Conservation (phyloP, 2,329 filamentous ascomycete species). For the Aplosporella prunicola region DNA sequence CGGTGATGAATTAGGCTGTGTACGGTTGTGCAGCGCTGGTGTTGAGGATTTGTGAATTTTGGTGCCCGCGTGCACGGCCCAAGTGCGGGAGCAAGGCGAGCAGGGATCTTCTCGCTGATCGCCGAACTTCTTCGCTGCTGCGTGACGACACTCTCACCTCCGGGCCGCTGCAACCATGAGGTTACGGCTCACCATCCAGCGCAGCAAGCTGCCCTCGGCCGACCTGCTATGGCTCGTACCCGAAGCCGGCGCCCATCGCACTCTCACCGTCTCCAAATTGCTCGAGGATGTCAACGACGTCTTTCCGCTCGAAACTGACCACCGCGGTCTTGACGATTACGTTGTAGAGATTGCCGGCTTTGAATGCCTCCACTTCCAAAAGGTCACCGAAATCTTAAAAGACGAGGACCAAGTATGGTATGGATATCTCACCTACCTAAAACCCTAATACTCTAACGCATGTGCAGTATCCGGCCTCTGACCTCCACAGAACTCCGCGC, state of each 20-base stretch:
- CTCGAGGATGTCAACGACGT: constrained; percentile 70
- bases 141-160: not conserved
- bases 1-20: too few species aligned
- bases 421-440: constrained; percentile 32
- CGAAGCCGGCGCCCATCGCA: constrained; percentile 21
- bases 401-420: constrained; percentile 79
- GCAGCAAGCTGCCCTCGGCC: constrained; percentile 25
- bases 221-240: constrained; percentile 31
- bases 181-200: constrained; percentile 27
- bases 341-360: constrained; percentile 68
- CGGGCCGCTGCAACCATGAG: constrained; percentile 21
- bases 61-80: too few species aligned
- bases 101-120: too few species aligned
- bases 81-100: too few species aligned
- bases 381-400: constrained; percentile 59
- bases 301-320: constrained; percentile 67
- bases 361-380: constrained; percentile 81
- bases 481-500: constrained; percentile 64
- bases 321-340: constrained; percentile 89
- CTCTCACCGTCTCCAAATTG: constrained; percentile 60
- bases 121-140: too few species aligned
- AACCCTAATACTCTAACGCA: too few species aligned
- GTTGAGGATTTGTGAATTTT: too few species aligned
- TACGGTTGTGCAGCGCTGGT: too few species aligned
- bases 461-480: constrained; percentile 63